Base-by-base conservation (phyloP, 2,329 filamentous ascomycete genomes). In the Emergomyces orientalis region DNA sequence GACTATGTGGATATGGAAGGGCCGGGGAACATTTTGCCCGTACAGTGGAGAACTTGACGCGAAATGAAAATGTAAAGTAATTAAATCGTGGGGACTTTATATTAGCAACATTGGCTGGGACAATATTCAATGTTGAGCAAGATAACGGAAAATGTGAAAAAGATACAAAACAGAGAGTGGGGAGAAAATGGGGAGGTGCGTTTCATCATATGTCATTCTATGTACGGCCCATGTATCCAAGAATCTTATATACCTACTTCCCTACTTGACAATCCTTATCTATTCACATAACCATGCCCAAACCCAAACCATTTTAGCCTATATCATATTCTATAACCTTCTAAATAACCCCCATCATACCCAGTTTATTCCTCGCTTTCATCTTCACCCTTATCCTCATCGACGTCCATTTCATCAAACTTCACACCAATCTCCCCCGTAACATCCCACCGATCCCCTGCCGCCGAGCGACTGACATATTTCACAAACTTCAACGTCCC, bases 401-500 rank as follows among this genome's bases (percentile, higher is more conserved):
- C 75, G 2, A 75, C 78, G 3, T 77, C 81, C 49, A 80, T 80
- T 14, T 82, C 82, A 17, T 78, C 80, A 67, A 82, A 82, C 60
- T 81, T 81, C 39, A 96, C 87, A 30, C 88, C 90, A 74, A 89
- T 90, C 41, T 86, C 86, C 0, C 86, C 94, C 56, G 86, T 88
- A 59, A 97, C 81, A 77, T 99, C 94, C 91, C 92, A 97, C 52
- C 94, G 83, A 76, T 97, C 94, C 0, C 94, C 94, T 71, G 85
- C 85, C 8, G 94, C 94, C 59, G 82, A 84, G 64, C 82, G 82
- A 75, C 89, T 95, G 27, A 99, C 88, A 74, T 97, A 99, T 80
- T 97, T 99, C 71, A 97, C 91, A 73, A 99, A 99, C 74, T 90
- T 88, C 72, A 99, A 80, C 17, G 89, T 88, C 17, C 90, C 92